Evolutionary conservation across 2,329 filamentous ascomycete species (phyloP), one percentile per base, ranked within the genome.

Genomic region (Thelonectria olida): DNA sequence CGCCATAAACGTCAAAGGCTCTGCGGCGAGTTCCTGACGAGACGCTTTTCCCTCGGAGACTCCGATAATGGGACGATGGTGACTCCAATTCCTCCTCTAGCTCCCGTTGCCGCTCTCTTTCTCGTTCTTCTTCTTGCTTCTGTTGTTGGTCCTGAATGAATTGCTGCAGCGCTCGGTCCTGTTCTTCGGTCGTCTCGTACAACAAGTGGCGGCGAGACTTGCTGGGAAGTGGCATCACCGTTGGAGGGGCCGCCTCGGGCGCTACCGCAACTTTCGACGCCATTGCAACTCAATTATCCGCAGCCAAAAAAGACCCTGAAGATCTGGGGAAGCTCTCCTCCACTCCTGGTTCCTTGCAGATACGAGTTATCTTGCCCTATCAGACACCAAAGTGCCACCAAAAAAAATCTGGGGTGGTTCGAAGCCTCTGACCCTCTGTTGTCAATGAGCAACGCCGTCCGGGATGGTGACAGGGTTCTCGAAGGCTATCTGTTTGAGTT

Each of bases 1-100:
- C 55, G 49, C 60, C 38, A 22, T 64, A 77, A 34, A 76, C 68
- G 28, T 77, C 71, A 54, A 78, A 75, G 3, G 67, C 63, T 49
- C 55, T 65, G 17, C 57, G 64, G 15, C 55, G 62, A 8, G 65
- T 68, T 7, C 56, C 38, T 39, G 74, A 72, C 20, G 75, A 76
- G 9, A 76, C 65, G 65, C 75, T 78, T 50, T 76, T 78, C 27
- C 75, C 76, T 5, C 75, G 71, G 20, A 78, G 69, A 28, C 54
- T 69, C 55, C 72, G 75, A 54, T 74, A 76, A 41, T 74, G 73
- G 5, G 77, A 78, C 9, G 67, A 58, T 15, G 67, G 49, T 8
- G 65, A 69, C 19, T 57, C 65, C 54, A 52, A 56, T 49, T 47
- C 61, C 62, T 57, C 66, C 60, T 51, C 56, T 44, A 48, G 52